Evolutionary conservation across 1,139 yeast species (phyloP).

Genomic region (Yamadazyma mexicana): DNA sequence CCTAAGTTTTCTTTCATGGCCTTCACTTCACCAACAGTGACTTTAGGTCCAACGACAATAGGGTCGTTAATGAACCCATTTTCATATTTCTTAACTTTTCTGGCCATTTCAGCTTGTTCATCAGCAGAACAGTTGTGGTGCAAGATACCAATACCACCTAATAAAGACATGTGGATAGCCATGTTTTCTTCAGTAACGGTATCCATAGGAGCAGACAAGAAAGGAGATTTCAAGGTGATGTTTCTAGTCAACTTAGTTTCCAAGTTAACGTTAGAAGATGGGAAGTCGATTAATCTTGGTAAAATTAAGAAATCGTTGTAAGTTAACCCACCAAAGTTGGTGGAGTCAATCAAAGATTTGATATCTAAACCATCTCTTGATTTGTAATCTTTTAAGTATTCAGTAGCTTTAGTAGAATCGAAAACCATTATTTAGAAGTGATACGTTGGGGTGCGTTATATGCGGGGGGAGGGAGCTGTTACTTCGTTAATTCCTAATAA

Average conservation of each 20-base stretch:
- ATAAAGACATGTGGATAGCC: constrained; percentile 98
- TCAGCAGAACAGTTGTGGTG: constrained; percentile 97
- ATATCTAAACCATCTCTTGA: constrained; percentile 85
- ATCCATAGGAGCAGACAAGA: constrained; percentile 98
- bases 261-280: constrained; percentile 72
- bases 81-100: constrained; percentile 93
- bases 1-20: constrained; percentile 72
- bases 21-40: constrained; percentile 82
- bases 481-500: not conserved
- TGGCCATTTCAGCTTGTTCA: constrained; percentile 98
- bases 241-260: constrained; percentile 89
- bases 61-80: constrained; percentile 98
- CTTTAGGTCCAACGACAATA: constrained; percentile 72
- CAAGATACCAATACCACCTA: constrained; percentile 98
- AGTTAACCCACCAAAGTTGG: constrained; percentile 91
- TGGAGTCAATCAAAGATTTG: constrained; percentile 83
- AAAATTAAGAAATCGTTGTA: constrained; percentile 93
- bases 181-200: constrained; percentile 95
- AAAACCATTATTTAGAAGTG: constrained; percentile 26
- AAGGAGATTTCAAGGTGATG: constrained; percentile 89
- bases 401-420: constrained; percentile 67
- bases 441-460: constrained; percentile 4
- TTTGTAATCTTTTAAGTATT: constrained; percentile 63
- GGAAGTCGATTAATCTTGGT: constrained; percentile 93
- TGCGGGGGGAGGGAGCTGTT: not conserved